Percentiles rank a stretch among this genome's conserved stretches.
These are phyloP conservation scores for Lentinula detonsa DNA, from an alignment of 768 basidiomycete species.

Conservation along the genomic window DNA sequence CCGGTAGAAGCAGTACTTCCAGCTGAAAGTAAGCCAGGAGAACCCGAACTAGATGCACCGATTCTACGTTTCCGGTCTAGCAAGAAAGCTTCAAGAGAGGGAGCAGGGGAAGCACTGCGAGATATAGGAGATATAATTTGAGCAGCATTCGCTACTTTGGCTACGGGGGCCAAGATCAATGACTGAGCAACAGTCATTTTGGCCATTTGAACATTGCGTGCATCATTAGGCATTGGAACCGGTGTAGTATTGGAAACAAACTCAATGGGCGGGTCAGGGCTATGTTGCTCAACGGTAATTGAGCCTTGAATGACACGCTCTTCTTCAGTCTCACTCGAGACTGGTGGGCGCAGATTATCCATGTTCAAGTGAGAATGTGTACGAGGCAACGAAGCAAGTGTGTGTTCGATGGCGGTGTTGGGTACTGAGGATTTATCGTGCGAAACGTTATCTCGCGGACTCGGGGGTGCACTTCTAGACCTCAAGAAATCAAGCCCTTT, in stretches of 20 bases:
- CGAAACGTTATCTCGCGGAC: conserved; percentile 28
- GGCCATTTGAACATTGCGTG: background rate
- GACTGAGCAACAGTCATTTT: conserved; percentile 6
- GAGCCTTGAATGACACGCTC: background rate
- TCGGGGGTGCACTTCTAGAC: conserved; percentile 54
- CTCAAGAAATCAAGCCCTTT: conserved; percentile 47
- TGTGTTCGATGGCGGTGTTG: conserved; percentile 6
- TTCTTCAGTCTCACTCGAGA: background rate
- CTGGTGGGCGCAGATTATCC: background rate
- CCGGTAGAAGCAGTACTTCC: conserved; percentile 1
- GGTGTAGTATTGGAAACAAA: background rate
- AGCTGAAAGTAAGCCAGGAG: conserved; percentile 3
- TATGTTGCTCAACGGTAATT: conserved; percentile 1
- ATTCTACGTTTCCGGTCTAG: conserved; percentile 60
- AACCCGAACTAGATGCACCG: conserved; percentile 14
- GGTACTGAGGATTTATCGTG: conserved; percentile 1
- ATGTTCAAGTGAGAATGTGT: conserved; percentile 6
- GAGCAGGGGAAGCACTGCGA: conserved; percentile 40
- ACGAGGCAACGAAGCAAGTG: conserved; percentile 5
- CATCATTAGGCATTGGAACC: background rate
- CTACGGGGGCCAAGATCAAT: conserved; percentile 6
- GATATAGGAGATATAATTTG: conserved; percentile 16
- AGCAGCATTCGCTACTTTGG: conserved; percentile 8
- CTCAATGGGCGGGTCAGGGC: background rate
- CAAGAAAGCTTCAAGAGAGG: conserved; percentile 61